phyloP scores from a whole-genome alignment of 805 yeast species.

The Hanseniaspora osmophila region DNA sequence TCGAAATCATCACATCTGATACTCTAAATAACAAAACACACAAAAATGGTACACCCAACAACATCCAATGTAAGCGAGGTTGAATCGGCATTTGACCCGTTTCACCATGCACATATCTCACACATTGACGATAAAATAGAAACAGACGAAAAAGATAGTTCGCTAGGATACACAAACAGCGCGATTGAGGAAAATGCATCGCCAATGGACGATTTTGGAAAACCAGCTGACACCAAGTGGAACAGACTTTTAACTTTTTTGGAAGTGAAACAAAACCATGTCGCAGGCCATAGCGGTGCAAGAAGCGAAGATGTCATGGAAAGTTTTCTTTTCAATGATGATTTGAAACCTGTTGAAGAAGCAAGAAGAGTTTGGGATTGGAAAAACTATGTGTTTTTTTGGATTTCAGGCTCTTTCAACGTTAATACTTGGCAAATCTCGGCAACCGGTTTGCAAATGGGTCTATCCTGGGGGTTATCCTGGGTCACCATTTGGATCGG shows the following conservation, averaged over 20 bases:
- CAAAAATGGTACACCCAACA: too few species aligned
- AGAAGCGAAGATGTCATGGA: slow-evolving; percentile 19
- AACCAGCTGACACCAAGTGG: not conserved
- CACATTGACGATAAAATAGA: not conserved
- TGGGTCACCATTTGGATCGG: slow-evolving; percentile 89
- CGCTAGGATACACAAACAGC: too few species aligned
- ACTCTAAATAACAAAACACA: too few species aligned
- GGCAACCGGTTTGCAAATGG: slow-evolving; percentile 67
- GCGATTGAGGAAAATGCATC: too few species aligned
- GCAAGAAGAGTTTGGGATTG: slow-evolving; percentile 70
- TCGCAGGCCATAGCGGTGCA: not conserved
- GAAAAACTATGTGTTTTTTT: slow-evolving; percentile 67
- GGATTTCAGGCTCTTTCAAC: slow-evolving; percentile 86
- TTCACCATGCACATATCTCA: not conserved
- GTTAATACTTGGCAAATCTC: slow-evolving; percentile 90
- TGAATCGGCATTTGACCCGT: not conserved
- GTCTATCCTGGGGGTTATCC: slow-evolving; percentile 82
- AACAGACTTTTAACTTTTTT: not conserved
- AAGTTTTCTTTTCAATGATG: slow-evolving; percentile 60
- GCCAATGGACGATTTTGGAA: too few species aligned
- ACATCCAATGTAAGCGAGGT: not conserved
- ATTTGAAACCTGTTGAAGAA: slow-evolving; percentile 65
- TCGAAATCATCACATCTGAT: too few species aligned
- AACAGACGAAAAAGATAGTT: too few species aligned
- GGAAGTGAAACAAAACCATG: slow-evolving; percentile 3